phyloP scores from a whole-genome alignment of 257 asterid genomes.

The Solanum ossicruentum region DNA sequence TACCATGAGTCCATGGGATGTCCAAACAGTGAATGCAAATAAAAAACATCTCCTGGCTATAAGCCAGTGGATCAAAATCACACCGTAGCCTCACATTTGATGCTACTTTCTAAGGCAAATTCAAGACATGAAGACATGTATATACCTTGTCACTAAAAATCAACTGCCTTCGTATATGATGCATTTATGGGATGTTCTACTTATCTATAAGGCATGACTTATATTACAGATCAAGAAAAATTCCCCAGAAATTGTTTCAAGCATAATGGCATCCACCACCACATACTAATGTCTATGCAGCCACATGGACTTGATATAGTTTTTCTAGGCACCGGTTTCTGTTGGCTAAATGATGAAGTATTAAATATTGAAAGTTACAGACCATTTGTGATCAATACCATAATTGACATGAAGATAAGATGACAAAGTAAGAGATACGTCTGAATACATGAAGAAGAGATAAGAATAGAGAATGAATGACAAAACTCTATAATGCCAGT shows the following conservation, averaged over 20 bases:
- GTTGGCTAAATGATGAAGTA: neutral
- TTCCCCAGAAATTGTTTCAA: neutral
- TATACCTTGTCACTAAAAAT: neutral
- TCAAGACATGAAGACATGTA: neutral
- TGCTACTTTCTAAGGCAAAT: neutral
- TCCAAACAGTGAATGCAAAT: neutral
- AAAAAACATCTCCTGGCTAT: conserved; percentile 13
- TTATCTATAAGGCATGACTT: neutral
- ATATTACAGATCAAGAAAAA: neutral
- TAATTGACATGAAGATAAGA: neutral
- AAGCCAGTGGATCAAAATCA: neutral
- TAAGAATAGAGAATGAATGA: neutral
- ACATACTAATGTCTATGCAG: neutral
- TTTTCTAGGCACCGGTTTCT: neutral
- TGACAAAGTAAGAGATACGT: neutral
- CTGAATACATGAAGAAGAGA: neutral
- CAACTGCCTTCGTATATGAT: neutral
- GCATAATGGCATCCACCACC: neutral
- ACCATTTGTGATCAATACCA: neutral
- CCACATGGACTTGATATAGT: neutral
- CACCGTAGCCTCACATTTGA: neutral
- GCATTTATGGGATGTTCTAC: neutral
- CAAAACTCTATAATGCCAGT: too few relatives aligned
- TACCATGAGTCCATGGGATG: neutral
- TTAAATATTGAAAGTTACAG: neutral